A percentile compares a stretch with the other conserved stretches of the same genome.
These are phyloP conservation scores for Aaosphaeria pasadenensis DNA, from an alignment of 2,329 filamentous ascomycete genomes.

Conservation along the genomic window DNA sequence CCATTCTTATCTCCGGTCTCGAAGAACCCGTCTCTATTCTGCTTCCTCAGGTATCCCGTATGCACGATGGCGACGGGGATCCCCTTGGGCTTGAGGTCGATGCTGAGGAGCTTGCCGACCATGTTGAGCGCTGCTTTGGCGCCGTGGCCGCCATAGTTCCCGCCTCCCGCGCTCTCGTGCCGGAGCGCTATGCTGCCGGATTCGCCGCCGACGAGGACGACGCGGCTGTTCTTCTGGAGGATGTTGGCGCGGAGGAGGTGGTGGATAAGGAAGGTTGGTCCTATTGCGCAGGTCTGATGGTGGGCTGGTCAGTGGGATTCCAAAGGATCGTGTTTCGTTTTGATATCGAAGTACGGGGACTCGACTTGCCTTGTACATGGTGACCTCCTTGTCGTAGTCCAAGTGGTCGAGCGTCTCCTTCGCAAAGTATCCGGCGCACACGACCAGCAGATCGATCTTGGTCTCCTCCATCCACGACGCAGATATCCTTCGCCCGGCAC, in stretches of 20 bases:
- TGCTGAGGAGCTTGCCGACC: constrained; percentile 63
- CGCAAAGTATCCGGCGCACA: constrained; percentile 65
- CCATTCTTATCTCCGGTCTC: constrained; percentile 50
- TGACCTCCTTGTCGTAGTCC: constrained; percentile 61
- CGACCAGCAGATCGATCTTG: constrained; percentile 48
- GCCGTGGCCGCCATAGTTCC: constrained; percentile 69
- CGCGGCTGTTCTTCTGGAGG: constrained; percentile 48
- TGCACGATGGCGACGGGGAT: constrained; percentile 64
- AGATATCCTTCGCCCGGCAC: constrained; percentile 10
- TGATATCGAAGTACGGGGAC: constrained; percentile 51
- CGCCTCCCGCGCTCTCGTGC: constrained; percentile 64
- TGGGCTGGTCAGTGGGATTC: neutral
- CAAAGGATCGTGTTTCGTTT: neutral
- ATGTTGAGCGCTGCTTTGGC: constrained; percentile 70
- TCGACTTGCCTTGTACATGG: constrained; percentile 58
- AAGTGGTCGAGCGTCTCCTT: constrained; percentile 62
- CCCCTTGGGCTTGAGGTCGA: constrained; percentile 61
- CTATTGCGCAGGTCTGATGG: constrained; percentile 44
- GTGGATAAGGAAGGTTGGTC: constrained; percentile 62
- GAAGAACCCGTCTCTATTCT: constrained; percentile 64
- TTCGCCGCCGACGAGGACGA: constrained; percentile 66
- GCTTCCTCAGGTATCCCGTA: constrained; percentile 67
- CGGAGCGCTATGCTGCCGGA: constrained; percentile 65
- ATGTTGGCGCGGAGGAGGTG: constrained; percentile 40
- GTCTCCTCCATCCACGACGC: constrained; percentile 12